phyloP scores from a whole-genome alignment of 805 yeast species.

The Barnettozyma sp. region DNA sequence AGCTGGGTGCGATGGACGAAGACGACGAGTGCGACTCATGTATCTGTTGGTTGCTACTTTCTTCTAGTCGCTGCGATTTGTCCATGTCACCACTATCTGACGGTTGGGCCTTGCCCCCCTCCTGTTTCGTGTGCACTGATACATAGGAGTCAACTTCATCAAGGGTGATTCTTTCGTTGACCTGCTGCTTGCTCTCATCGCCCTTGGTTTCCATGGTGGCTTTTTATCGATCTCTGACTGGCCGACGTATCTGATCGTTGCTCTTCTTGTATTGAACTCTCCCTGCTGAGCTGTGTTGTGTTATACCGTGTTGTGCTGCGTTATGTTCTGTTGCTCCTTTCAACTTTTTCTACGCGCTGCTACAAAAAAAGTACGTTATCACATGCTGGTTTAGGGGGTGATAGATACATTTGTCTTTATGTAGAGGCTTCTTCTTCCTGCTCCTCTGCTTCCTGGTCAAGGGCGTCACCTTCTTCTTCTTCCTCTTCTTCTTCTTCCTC shows the following conservation, averaged over 20 bases:
- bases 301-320: too few species aligned
- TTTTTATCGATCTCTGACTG: not conserved
- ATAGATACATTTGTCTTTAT: not conserved
- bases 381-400: too few species aligned
- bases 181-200: not conserved
- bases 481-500: constrained; percentile 32
- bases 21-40: constrained; percentile 18
- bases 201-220: not conserved
- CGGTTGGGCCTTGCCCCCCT: not conserved
- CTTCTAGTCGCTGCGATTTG: not conserved
- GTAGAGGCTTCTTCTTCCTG: constrained; percentile 7
- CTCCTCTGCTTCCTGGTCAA: constrained; percentile 9
- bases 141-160: constrained; percentile 6
- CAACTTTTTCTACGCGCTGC: too few species aligned
- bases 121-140: constrained; percentile 1
- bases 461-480: constrained; percentile 22
- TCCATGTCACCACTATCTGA: not conserved
- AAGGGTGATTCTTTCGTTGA: too few species aligned
- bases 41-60: constrained; percentile 1
- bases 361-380: too few species aligned
- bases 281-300: too few species aligned
- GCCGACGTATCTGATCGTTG: not conserved
- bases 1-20: constrained; percentile 19
- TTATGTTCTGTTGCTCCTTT: too few species aligned
- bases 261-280: not conserved